Conservation (phyloP, 2,329 filamentous ascomycete genomes). For the Exophiala calicioides region DNA sequence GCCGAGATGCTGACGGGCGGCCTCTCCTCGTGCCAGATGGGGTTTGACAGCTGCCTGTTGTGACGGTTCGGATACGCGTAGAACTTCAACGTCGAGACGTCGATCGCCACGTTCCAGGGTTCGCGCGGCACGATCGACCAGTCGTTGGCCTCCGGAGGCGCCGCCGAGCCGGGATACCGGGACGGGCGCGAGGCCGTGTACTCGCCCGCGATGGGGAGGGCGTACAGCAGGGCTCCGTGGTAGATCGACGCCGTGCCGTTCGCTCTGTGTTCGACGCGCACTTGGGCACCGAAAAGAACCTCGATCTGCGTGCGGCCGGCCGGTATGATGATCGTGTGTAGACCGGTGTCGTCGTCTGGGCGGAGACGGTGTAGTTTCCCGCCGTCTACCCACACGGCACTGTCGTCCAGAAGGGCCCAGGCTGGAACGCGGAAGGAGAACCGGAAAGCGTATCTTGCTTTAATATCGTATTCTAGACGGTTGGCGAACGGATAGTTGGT, state of each 20-base stretch:
- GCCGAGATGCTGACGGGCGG: slow-evolving; percentile 42
- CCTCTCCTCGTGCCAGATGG: slow-evolving; percentile 36
- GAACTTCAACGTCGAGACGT: slow-evolving; percentile 39
- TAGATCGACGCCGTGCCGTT: slow-evolving; percentile 49
- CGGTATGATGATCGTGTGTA: slow-evolving; percentile 41
- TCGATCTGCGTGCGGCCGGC: slow-evolving; percentile 38
- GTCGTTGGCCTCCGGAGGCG: slow-evolving; percentile 36
- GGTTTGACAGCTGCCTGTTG: slow-evolving; percentile 29
- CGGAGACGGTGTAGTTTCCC: slow-evolving; percentile 24
- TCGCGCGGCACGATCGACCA: slow-evolving; percentile 40
- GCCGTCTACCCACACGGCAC: slow-evolving; percentile 29
- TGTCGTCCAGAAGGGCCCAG: slow-evolving; percentile 41
- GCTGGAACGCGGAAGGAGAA: slow-evolving; percentile 50
- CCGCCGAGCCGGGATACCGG: slow-evolving; percentile 32
- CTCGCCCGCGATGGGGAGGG: slow-evolving; percentile 40
- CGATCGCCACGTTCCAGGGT: slow-evolving; percentile 36
- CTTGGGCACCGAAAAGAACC: slow-evolving; percentile 37
- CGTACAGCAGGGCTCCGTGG: slow-evolving; percentile 48
- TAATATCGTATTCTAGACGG: slow-evolving; percentile 44
- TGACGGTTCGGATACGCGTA: slow-evolving; percentile 32
- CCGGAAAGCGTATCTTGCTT: slow-evolving; percentile 39
- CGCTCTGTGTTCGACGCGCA: slow-evolving; percentile 40
- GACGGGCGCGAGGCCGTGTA: slow-evolving; percentile 32
- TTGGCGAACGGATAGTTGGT: slow-evolving; percentile 55
- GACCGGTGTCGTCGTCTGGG: slow-evolving; percentile 40